Evolutionary conservation across 352 stramenopile genomes (phyloP).

Genomic region (Phytophthora uliginosa): DNA sequence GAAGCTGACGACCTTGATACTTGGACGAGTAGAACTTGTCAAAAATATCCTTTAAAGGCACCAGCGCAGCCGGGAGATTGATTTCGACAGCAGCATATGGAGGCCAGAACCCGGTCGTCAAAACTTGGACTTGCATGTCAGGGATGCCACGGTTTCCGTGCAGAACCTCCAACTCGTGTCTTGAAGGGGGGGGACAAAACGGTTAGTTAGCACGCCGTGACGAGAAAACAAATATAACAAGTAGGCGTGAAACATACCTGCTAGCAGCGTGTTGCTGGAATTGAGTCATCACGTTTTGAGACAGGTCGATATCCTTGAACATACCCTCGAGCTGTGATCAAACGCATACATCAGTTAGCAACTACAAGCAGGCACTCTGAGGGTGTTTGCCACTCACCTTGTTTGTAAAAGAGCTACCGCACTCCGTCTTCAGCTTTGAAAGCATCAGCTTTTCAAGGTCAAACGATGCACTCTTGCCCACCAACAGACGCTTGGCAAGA

Average conservation of each 20-base stretch:
- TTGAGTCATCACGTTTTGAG: constrained; percentile 95
- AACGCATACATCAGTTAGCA: constrained; percentile 15
- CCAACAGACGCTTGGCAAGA: constrained; percentile 97
- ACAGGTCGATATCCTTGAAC: constrained; percentile 99
- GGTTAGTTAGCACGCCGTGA: not conserved
- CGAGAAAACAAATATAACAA: not conserved
- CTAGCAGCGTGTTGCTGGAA: constrained; percentile 88
- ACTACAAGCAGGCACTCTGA: not conserved
- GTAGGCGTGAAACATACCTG: constrained; percentile 47
- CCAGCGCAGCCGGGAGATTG: constrained; percentile 70
- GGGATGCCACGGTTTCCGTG: constrained; percentile 52
- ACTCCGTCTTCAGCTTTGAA: constrained; percentile 98
- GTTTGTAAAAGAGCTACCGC: constrained; percentile 97
- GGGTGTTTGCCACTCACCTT: constrained; percentile 72
- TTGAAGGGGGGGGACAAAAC: constrained; percentile 29
- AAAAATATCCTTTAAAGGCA: constrained; percentile 86
- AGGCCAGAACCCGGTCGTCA: constrained; percentile 99
- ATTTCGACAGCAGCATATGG: constrained; percentile 92
- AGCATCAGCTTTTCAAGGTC: constrained; percentile 98
- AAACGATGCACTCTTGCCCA: constrained; percentile 91
- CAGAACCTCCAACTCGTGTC: constrained; percentile 59
- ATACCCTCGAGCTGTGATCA: constrained; percentile 96
- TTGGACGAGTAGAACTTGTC: constrained; percentile 92
- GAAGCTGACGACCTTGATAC: constrained; percentile 90
- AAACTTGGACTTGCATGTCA: constrained; percentile 97